Evolutionary conservation across 257 asterid genomes (phyloP), one percentile per base, ranked within the genome.

Genomic region (Fraxinus pennsylvanica): DNA sequence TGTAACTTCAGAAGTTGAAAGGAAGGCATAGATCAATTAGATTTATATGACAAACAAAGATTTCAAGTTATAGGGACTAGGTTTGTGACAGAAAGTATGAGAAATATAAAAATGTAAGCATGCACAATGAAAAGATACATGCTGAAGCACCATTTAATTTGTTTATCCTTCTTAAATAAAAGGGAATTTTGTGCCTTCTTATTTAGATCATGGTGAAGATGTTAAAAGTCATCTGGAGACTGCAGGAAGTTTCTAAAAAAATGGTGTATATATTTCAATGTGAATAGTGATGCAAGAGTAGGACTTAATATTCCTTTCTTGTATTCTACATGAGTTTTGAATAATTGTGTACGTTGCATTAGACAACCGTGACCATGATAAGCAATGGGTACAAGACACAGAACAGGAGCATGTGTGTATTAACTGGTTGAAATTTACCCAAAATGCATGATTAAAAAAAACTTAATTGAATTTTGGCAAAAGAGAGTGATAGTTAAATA

Each of bases 391-490:
- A 25, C 12, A 19, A 54, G 27, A 54, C 33, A 59, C 33, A 61
- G 68, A 22, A 8, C 32, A 61, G 30, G 12, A 57, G 32, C 68
- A 57, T 67, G 73, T 13, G 35, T 52, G 76, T 72, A 72, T 68
- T 63, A 6, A 57, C 43, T 32, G 17, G 30, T 66, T 12, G 5
- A 38, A 27, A 68, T 29, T 9, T 43, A 63, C 36, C 12, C 3
- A 36, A 39, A 41, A 32, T 73, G 9, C 50, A 52, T 67, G 30
- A 54, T 67, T 0, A 33, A 27, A 76, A 38, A 39, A 74, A 41
- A 47, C 27, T 36, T 78, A 39, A 67, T 71, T 47, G 72, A 66
- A 54, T 10, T 73, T 41, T 61, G 68, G 68, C 30, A 6, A 21
- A 59, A 52, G 10, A 54, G 9, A 7, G 68, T 61, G 14, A 61